Evolutionary conservation across 2,329 filamentous ascomycete species (phyloP).

Genomic region (Monilinia laxa): DNA sequence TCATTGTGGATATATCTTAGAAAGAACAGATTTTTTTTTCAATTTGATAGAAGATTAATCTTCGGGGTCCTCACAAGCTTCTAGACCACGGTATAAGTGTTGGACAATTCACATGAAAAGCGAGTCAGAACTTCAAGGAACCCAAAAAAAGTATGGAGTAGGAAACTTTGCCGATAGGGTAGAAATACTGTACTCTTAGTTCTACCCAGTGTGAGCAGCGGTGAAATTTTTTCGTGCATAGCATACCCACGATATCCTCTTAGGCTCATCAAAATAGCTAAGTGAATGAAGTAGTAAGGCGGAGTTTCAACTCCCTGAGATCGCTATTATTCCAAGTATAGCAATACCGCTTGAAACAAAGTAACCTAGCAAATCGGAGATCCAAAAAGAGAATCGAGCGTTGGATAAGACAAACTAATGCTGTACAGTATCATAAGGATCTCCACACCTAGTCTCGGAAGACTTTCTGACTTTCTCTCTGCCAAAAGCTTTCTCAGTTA

Average conservation of each 20-base stretch:
- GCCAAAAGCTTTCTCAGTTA: neutral
- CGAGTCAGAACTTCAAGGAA: neutral
- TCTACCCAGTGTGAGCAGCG: neutral
- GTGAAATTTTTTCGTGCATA: neutral
- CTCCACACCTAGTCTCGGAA: neutral
- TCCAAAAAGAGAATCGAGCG: neutral
- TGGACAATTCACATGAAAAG: neutral
- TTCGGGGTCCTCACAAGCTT: too few species aligned
- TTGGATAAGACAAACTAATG: neutral
- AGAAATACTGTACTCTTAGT: neutral
- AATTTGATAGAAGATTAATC: conserved; percentile 2
- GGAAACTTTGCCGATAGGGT: conserved; percentile 18
- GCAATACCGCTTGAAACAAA: neutral
- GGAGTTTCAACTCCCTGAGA: too few species aligned
- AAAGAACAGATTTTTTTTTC: neutral
- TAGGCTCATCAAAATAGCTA: too few species aligned
- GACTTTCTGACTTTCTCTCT: neutral
- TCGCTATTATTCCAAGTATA: neutral
- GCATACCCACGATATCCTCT: neutral
- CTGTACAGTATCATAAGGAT: too few species aligned
- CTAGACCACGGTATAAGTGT: too few species aligned
- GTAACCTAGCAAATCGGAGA: neutral
- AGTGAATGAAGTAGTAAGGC: neutral
- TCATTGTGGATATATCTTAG: neutral
- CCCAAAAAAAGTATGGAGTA: neutral